Conservation (phyloP, 1,284 basidiomycete species). For the Leccinum angustisporum region DNA sequence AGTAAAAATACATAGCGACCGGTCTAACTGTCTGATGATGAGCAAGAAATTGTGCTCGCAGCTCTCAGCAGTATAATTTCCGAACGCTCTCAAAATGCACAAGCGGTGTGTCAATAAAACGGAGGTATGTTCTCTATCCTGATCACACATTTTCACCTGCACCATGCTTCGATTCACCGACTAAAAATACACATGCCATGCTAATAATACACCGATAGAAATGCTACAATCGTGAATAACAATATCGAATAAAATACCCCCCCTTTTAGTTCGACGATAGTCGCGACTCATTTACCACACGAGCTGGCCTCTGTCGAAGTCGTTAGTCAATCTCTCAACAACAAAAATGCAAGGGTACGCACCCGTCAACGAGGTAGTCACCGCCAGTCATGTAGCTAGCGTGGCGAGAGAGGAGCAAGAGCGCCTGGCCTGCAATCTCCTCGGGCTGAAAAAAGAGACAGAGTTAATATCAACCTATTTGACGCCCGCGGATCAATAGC, state of each 20-base stretch:
- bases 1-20: too few species aligned
- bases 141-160: background rate
- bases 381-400: slow-evolving; percentile 46
- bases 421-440: slow-evolving; percentile 44
- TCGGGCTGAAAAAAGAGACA: slow-evolving; percentile 30
- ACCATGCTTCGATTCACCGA: background rate
- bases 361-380: slow-evolving; percentile 46
- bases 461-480: accelerated
- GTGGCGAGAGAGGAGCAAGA: slow-evolving; percentile 44
- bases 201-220: background rate
- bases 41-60: too few species aligned
- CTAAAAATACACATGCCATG: background rate
- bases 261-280: background rate
- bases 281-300: slow-evolving; percentile 33
- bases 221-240: background rate
- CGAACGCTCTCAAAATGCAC: too few species aligned
- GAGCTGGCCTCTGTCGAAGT: slow-evolving; percentile 34
- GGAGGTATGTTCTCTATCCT: too few species aligned
- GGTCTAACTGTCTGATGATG: too few species aligned
- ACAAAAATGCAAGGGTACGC: slow-evolving; percentile 11
- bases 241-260: background rate
- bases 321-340: background rate
- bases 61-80: too few species aligned
- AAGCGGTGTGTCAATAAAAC: too few species aligned
- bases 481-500: accelerated